Evolutionary conservation across 345 rosid species (phyloP).

Genomic region (Salix purpurea): DNA sequence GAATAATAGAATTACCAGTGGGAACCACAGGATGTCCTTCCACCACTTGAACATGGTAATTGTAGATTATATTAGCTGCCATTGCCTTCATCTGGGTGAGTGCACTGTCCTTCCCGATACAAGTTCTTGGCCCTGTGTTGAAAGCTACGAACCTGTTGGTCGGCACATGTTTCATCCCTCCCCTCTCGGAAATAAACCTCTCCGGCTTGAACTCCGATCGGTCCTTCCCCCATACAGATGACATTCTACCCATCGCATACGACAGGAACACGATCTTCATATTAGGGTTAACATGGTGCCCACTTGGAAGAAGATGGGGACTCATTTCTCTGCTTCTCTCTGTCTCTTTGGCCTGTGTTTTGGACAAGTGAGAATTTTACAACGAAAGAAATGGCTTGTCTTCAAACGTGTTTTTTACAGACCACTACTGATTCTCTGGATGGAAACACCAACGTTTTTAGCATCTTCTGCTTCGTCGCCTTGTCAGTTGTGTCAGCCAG

Average conservation of each 20-base stretch:
- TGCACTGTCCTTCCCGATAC: conserved; percentile 74
- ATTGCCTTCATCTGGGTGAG: conserved; percentile 72
- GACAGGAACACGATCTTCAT: conserved; percentile 57
- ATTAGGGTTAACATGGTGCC: conserved; percentile 47
- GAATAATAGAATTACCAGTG: conserved; percentile 22
- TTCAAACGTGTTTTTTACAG: too few species aligned
- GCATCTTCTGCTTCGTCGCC: too few species aligned
- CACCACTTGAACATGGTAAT: conserved; percentile 37
- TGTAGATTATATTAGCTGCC: conserved; percentile 31
- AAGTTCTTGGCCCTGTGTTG: conserved; percentile 64
- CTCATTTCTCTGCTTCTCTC: too few species aligned
- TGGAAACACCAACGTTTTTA: too few species aligned
- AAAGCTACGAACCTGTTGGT: conserved; percentile 25
- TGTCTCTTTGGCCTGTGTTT: too few species aligned
- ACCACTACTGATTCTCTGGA: too few species aligned
- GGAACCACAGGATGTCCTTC: conserved; percentile 43
- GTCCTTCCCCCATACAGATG: conserved; percentile 62
- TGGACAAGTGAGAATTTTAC: too few species aligned
- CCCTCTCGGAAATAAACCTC: conserved; percentile 43
- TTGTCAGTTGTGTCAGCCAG: too few species aligned
- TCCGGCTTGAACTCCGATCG: conserved; percentile 60
- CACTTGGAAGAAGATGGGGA: conserved; percentile 33
- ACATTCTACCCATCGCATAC: conserved; percentile 80
- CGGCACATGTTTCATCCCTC: conserved; percentile 37
- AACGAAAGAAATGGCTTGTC: too few species aligned